These are phyloP conservation scores for Periconia digitata DNA, from an alignment of 2,329 filamentous ascomycete genomes.

Conservation along the genomic window DNA sequence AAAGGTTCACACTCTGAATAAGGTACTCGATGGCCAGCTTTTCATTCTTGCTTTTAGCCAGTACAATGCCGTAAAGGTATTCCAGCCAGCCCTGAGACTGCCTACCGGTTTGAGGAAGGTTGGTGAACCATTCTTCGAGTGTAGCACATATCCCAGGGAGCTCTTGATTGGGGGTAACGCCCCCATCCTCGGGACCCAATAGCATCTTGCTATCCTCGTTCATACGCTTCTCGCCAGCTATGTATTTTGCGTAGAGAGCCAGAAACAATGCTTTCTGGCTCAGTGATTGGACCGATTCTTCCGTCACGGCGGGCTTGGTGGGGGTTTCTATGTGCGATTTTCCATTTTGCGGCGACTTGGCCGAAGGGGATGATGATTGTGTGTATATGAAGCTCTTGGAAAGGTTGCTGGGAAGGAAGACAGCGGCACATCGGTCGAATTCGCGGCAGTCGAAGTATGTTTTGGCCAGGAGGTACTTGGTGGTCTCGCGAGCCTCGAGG, in stretches of 20 bases:
- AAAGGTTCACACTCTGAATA: conserved; percentile 83
- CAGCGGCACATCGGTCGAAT: conserved; percentile 87
- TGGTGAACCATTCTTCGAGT: conserved; percentile 78
- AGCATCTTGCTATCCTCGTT: conserved; percentile 98
- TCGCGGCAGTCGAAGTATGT: conserved; percentile 94
- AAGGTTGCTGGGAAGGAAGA: conserved; percentile 81
- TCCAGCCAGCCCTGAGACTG: conserved; percentile 91
- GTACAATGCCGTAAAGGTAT: conserved; percentile 85
- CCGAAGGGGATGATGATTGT: conserved; percentile 30
- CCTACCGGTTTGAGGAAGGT: conserved; percentile 59
- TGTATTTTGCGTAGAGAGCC: conserved; percentile 86
- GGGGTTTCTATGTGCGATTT: conserved; percentile 55
- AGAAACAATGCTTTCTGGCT: conserved; percentile 94
- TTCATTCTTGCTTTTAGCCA: conserved; percentile 90
- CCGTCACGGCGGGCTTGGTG: conserved; percentile 35
- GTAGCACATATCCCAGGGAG: conserved; percentile 73
- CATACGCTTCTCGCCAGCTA: conserved; percentile 93
- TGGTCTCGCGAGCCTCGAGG: conserved; percentile 76
- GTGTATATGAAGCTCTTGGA: conserved; percentile 66
- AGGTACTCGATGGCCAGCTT: conserved; percentile 81
- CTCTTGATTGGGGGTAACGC: conserved; percentile 82
- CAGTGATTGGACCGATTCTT: conserved; percentile 52
- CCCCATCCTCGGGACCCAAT: conserved; percentile 86
- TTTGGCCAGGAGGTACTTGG: conserved; percentile 86
- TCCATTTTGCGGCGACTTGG: conserved; percentile 55